Evolutionary conservation across 805 yeast genomes (phyloP), one percentile per base, ranked within the genome.

Genomic region (Pichia cephalocereana): DNA sequence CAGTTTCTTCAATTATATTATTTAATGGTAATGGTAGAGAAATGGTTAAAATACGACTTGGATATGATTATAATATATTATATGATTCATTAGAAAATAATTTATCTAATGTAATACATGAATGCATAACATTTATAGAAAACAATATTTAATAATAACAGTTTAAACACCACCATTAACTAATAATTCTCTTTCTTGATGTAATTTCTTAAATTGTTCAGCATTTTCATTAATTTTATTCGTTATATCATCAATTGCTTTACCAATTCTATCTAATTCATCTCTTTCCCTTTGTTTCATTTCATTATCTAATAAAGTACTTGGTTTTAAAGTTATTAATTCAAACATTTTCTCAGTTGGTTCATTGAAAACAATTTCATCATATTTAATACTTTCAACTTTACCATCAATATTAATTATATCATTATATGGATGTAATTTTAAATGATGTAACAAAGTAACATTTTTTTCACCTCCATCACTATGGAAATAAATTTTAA

Each of bases 301-400:
- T 41, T 64, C 67, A 40, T 56, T 56, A 38, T 56, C 51, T 61
- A 78, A 54, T 57, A 74, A 53, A 58, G 83, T 72, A 43, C 81
- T 71, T 6, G 95, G 91, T 50, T 76, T 74, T 38, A 71, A 64
- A 7, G 96, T 86, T 58, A 91, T 72, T 6, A 81, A 69, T 55
- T 83, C 87, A 67, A 93, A 91, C 66, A 89, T 78, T 19, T 76
- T 76, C 57, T 93, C 98, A 8, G 96, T 89, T 3, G 99, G 99
- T 64, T 93, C 99, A 62, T 85, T 87, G 61, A 93, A 93, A 2
- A 93, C 96, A 18, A 93, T 69, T 62, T 93, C 99, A 61, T 93
- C 99, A 58, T 84, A 93, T 39, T 82, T 67, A 2, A 79, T 65
- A 43, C 85, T 75, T 52, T 80, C 76, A 3, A 85, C 84, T 6